Conservation (phyloP, 2,329 filamentous ascomycete genomes). For the Aspergillus amoenus region DNA sequence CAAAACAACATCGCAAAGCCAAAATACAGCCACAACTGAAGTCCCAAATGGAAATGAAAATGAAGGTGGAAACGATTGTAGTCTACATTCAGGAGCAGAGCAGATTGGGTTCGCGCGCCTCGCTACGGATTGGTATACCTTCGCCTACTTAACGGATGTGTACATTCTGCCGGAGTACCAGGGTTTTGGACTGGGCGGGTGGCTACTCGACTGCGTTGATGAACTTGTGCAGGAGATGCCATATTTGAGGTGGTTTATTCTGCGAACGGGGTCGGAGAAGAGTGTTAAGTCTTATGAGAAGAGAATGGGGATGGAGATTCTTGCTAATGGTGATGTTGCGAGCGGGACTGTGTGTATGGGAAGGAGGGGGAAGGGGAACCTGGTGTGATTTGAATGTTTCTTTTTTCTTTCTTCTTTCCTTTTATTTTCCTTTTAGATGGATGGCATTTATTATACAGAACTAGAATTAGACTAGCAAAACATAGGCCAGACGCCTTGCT, state of each 20-base stretch:
- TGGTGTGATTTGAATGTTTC: neutral
- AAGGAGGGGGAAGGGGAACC: slow-evolving; percentile 9
- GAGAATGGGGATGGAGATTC: slow-evolving; percentile 21
- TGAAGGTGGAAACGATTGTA: neutral
- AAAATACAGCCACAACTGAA: no score
- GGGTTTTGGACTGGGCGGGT: slow-evolving; percentile 62
- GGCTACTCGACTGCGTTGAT: slow-evolving; percentile 62
- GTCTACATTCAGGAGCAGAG: slow-evolving; percentile 14
- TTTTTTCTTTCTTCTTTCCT: no score
- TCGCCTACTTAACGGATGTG: slow-evolving; percentile 69
- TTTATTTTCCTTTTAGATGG: no score
- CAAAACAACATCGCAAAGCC: neutral
- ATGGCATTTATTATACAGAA: no score
- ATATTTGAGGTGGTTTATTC: slow-evolving; percentile 58
- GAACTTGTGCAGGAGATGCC: slow-evolving; percentile 59
- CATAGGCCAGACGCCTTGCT: no score
- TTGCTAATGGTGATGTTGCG: slow-evolving; percentile 2
- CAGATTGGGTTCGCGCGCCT: slow-evolving; percentile 61
- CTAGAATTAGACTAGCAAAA: no score
- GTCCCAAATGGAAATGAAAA: slow-evolving; percentile 1
- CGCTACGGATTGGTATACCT: slow-evolving; percentile 69
- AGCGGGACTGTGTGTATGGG: slow-evolving; percentile 9
- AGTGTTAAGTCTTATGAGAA: slow-evolving; percentile 22
- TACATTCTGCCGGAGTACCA: slow-evolving; percentile 63
- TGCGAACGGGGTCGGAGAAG: slow-evolving; percentile 34